Base-by-base conservation (phyloP, 2,329 filamentous ascomycete genomes). In the Neofusicoccum sp. region DNA sequence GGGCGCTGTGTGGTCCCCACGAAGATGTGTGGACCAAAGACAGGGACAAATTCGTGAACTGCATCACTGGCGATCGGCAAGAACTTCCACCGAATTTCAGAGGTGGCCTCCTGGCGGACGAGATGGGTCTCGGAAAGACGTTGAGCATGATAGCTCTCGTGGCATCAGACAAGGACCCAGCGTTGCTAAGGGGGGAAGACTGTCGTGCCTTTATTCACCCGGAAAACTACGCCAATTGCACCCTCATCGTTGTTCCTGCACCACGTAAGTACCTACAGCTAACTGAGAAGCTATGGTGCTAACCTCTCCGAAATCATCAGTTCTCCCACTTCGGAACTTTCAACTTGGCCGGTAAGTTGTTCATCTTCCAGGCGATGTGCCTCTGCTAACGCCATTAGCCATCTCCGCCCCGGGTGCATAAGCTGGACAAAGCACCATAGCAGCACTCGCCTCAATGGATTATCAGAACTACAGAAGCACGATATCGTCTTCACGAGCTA, bases 61-160 rank as follows among this genome's bases (percentile, higher is more conserved):
- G 22, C 3, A 6, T 56, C 12, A 31, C 36, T 5, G 50, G 50
- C 1, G 6, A 56, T n/a, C 16, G 12, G 3, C 50, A 87, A 66
- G 78, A 78, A 22, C 76, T 83, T 48, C 82, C 84, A 61, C 91
- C 91, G 1, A 86, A 92, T 68, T 87, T 88, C 1, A 80, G 87
- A 8, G 91, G 91, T 33, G 91, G 91, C 3, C 87, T 94, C 39
- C 78, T 94, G 22, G 91, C 90, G 12, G 91, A 94, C 73, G 92
- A 93, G 87, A 95, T 95, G 91, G 91, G 91, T 31, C 80, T 94
- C n/a, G 91, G 91, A 7, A 95, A 94, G 77, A 93, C 91, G 0
- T 76, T 65, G 37, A 60, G 33, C 29, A 64, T 61, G 44, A 60
- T 64, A 36, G 28, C 64, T 5, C 54, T 65, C 29, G 39, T 65